Base-by-base conservation (phyloP, 306 rosid genomes). In the Betula pendula region DNA sequence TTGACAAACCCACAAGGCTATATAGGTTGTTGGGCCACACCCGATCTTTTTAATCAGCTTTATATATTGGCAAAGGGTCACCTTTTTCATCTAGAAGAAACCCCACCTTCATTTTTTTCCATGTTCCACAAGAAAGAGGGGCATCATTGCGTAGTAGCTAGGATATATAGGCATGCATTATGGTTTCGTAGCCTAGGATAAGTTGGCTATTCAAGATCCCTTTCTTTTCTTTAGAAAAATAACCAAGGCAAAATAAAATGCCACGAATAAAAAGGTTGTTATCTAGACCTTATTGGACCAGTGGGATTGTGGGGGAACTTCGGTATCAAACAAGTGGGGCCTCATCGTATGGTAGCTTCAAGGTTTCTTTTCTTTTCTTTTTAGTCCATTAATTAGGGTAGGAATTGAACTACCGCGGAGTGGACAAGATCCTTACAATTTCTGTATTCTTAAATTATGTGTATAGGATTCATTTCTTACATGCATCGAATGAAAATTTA, bases 161-260 rank as follows among this genome's bases (percentile, higher is more conserved):
- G 81, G 82, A 63, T 60, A 59, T 75, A 29, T 83, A 86, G 90
- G 81, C 77, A 63, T 81, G 78, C 80, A 77, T 84, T 83, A 81
- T 72, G 65, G 72, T 73, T 72, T 53, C 68, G 70, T 77, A 73
- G 69, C 84, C 42, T 79, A 68, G 45, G 72, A 68, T 38, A 66
- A 60, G 70, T 75, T 77, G 65, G 49, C 24, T 67, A 0, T 68
- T 55, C 42, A 38, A 84, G 87, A 87, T 87, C 76, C 89, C 73
- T 35, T 85, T 86, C 81, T 84, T 82, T 76, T 84, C 80, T 44
- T 38, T 66, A 3, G 70, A n/a, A 67, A 51, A 33, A 19, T 25
- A 11, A 7, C 42, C 7, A 15, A 13, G 27, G 44, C 55, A 60
- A 79, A 79, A 63, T 8, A 19, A 48, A 15, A 4, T 50, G 12